A percentile compares a stretch with the other conserved stretches of the same genome.
These are phyloP conservation scores for Phaeodactylum tricornutum DNA, from an alignment of 108 stramenopile genomes.

Conservation along the genomic window DNA sequence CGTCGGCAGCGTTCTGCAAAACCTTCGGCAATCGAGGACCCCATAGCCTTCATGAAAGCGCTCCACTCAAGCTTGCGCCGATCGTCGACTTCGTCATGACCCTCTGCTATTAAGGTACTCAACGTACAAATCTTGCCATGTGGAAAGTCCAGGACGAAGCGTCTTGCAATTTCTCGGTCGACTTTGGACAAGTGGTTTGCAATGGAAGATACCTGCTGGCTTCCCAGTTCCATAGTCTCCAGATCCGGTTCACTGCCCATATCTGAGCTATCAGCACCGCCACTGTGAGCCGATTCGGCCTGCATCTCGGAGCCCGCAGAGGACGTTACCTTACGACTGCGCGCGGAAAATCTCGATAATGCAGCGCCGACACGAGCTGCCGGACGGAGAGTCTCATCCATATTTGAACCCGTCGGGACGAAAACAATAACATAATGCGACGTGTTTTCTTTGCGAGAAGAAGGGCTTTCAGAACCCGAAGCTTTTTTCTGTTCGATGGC, in stretches of 20 bases:
- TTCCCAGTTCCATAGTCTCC: too few relatives aligned
- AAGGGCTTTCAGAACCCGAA: not conserved
- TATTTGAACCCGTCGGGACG: slow-evolving; percentile 33
- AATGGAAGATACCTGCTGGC: too few relatives aligned
- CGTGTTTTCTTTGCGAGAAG: slow-evolving; percentile 15
- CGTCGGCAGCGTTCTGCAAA: slow-evolving; percentile 57
- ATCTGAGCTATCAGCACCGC: too few relatives aligned
- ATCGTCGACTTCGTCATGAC: slow-evolving; percentile 9
- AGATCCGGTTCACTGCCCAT: too few relatives aligned
- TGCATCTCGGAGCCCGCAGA: too few relatives aligned
- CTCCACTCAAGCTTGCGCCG: slow-evolving; percentile 62
- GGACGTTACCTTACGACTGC: too few relatives aligned
- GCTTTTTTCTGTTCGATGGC: too few relatives aligned
- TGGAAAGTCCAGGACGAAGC: slow-evolving; percentile 65
- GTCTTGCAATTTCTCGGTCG: slow-evolving; percentile 47
- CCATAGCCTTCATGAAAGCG: slow-evolving; percentile 48
- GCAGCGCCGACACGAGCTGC: too few relatives aligned
- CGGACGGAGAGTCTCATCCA: too few relatives aligned
- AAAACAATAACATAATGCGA: slow-evolving; percentile 56
- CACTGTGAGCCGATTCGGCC: too few relatives aligned
- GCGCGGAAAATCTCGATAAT: too few relatives aligned
- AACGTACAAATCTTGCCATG: slow-evolving; percentile 55
- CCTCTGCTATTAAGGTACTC: slow-evolving; percentile 37
- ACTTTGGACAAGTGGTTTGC: too few relatives aligned
- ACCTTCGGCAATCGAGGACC: slow-evolving; percentile 49